Evolutionary conservation across 2,329 filamentous ascomycete genomes (phyloP), one percentile per base, ranked within the genome.

Genomic region (Dendryphion nanum): DNA sequence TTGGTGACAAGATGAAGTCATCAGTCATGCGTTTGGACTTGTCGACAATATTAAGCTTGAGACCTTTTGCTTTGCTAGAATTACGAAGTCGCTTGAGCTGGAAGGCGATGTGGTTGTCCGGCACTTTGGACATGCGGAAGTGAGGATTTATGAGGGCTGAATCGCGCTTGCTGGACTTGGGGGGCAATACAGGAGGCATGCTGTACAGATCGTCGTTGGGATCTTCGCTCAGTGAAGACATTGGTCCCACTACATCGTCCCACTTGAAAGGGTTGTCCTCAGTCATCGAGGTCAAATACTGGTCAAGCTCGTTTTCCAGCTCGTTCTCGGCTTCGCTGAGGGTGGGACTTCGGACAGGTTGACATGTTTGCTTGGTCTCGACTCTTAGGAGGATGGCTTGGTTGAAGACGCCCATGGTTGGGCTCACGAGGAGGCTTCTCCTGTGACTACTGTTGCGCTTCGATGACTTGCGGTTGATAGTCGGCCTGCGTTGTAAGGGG

Each of bases 261-360:
- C 44, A 48, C 23, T 41, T 47, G 36, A 50, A 59, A 15, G 49
- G 48, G 32, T 50, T 46, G 30, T 51, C 40, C 23, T 48, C 42
- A 4, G 44, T 44, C 26, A 69, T 55, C 3, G 68, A 52, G 33
- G 45, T 45, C n/a, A 66, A 51, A 14, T 59, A 50, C 28, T 56
- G 45, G 19, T 63, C 52, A 14, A 66, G 46, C 18, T 70, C 69
- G 10, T 26, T n/a, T 8, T 61, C 52, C 15, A 66, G 47, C 18
- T 70, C 69, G 10, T 61, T 48, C 45, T 69, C 70, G 7, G 70
- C 70, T 50, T 75, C 66, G 42, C 70, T 74, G 33, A 73, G 53
- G 1, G 71, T 72, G n/a, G 71, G 71, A 39, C 68, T 74, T 14
- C 50, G 29, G 15, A 47, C 30, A 34, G 30, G n/a, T 36, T 32